Evolutionary conservation across 257 asterid species (phyloP).

Genomic region (Solanum gandarillasii): DNA sequence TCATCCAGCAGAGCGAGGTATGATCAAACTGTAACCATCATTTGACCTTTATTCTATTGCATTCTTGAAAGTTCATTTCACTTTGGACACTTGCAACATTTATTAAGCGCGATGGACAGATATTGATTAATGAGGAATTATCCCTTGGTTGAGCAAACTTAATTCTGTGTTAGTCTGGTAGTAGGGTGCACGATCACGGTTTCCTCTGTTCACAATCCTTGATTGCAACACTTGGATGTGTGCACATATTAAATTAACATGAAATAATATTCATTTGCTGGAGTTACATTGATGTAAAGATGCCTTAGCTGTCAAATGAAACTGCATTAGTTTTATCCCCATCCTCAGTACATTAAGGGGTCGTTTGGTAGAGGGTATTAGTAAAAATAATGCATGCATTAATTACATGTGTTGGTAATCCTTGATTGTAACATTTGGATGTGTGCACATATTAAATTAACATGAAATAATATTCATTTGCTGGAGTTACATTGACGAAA

Average conservation of each 20-base stretch:
- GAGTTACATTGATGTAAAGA: neutral
- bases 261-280: neutral
- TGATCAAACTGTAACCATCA: neutral
- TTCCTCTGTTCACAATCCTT: neutral
- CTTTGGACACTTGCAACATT: neutral
- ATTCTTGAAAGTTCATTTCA: neutral
- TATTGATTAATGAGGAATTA: neutral
- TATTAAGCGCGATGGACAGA: neutral
- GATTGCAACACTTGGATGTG: neutral
- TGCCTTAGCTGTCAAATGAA: neutral
- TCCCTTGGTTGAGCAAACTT: neutral
- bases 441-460: neutral
- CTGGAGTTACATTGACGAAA: neutral
- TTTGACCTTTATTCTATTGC: neutral
- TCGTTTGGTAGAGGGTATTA: no score
- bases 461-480: neutral
- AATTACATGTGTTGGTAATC: no score
- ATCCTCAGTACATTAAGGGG: neutral
- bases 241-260: neutral
- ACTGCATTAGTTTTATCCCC: neutral
- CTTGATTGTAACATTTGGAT: neutral
- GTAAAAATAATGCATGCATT: no score
- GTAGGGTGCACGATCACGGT: neutral
- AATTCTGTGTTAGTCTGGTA: neutral
- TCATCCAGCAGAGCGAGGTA: constrained; percentile 60